Evolutionary conservation across 2,329 filamentous ascomycete genomes (phyloP).

Genomic region (Arthrobotrys iridis): DNA sequence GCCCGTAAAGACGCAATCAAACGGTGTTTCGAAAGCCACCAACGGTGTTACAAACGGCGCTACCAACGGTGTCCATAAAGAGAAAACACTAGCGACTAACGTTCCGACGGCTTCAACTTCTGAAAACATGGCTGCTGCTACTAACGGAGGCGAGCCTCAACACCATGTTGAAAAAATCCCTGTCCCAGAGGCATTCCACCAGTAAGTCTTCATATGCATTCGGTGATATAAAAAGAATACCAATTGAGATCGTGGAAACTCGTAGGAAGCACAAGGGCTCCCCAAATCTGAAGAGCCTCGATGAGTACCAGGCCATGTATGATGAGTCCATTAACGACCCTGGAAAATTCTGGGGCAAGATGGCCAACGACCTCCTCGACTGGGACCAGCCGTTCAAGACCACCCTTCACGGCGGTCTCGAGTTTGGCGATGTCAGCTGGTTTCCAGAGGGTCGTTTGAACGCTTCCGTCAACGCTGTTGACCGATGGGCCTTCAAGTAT

Average conservation of each 20-base stretch:
- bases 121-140: conserved; percentile 18
- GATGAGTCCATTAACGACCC: conserved; percentile 90
- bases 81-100: conserved; percentile 7
- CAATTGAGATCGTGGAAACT: neutral
- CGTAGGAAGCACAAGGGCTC: conserved; percentile 71
- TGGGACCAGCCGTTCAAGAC: conserved; percentile 95
- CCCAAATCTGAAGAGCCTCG: conserved; percentile 73
- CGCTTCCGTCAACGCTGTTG: conserved; percentile 96
- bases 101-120: neutral
- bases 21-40: conserved; percentile 37
- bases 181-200: conserved; percentile 56
- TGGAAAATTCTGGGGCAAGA: conserved; percentile 85
- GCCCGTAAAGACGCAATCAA: conserved; percentile 18
- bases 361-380: conserved; percentile 86
- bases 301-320: conserved; percentile 75
- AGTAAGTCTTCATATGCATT: conserved; percentile 54
- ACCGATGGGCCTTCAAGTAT: conserved; percentile 94
- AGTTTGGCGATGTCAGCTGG: conserved; percentile 87
- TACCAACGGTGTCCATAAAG: conserved; percentile 31
- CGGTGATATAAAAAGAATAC: neutral
- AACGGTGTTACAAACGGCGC: conserved; percentile 49
- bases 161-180: conserved; percentile 76
- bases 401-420: conserved; percentile 79
- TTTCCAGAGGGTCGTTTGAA: conserved; percentile 94
- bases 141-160: conserved; percentile 68